These are phyloP conservation scores for Pseudocercospora eumusae DNA, from an alignment of 2,329 filamentous ascomycete genomes.

Conservation along the genomic window DNA sequence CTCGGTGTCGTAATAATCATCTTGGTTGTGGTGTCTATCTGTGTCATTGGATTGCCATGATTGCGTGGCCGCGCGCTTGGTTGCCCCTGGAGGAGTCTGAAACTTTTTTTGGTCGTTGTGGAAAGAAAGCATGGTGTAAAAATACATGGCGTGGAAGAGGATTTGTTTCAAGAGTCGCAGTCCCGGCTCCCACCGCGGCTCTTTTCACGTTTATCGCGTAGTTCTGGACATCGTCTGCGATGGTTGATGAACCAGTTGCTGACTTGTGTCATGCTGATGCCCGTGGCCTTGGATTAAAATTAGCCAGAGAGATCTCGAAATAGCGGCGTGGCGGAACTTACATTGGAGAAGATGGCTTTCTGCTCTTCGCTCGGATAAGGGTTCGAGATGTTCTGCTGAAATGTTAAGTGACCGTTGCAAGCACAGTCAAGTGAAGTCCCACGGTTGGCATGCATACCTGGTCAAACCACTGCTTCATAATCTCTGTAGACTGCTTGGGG, in stretches of 20 bases:
- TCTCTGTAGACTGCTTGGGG: slow-evolving; percentile 44
- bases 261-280: slow-evolving; percentile 45
- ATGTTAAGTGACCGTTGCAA: slow-evolving; percentile 10
- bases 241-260: slow-evolving; percentile 47
- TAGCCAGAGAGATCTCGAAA: not conserved
- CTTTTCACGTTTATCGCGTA: slow-evolving; percentile 42
- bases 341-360: slow-evolving; percentile 40
- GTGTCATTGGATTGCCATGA: slow-evolving; percentile 9
- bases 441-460: slow-evolving; percentile 29
- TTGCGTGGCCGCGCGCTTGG: not conserved
- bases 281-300: slow-evolving; percentile 33
- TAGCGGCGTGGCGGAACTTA: slow-evolving; percentile 25
- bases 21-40: not conserved
- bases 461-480: slow-evolving; percentile 46
- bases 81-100: not conserved
- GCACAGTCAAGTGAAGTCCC: not conserved
- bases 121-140: slow-evolving; percentile 2
- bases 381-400: slow-evolving; percentile 40
- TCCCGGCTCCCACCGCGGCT: slow-evolving; percentile 26
- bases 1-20: slow-evolving; percentile 2
- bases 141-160: slow-evolving; percentile 10
- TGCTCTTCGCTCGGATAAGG: slow-evolving; percentile 45
- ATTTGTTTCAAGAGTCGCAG: slow-evolving; percentile 18
- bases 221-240: slow-evolving; percentile 41
- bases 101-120: slow-evolving; percentile 4